Percentiles rank a stretch among this genome's conserved stretches.
These are phyloP conservation scores for Venturia asperata DNA, from an alignment of 2,329 filamentous ascomycete genomes.

Conservation along the genomic window DNA sequence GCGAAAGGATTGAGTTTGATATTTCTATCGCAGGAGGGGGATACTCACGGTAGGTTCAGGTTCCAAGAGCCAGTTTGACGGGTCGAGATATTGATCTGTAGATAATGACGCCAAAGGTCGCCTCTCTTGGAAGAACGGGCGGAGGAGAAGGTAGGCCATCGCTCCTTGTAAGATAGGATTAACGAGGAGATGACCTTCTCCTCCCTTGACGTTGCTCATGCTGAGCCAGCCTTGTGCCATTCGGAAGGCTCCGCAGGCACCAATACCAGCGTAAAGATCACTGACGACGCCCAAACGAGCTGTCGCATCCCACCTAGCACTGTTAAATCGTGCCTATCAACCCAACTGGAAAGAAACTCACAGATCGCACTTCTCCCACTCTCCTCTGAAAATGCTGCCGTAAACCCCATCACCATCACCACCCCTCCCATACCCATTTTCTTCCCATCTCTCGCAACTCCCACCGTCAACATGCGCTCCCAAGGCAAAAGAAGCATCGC, in stretches of 20 bases:
- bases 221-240: slow-evolving; percentile 87
- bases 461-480: slow-evolving; percentile 53
- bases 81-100: slow-evolving; percentile 40
- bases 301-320: slow-evolving; percentile 58
- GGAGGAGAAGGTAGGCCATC: slow-evolving; percentile 71
- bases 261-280: slow-evolving; percentile 73
- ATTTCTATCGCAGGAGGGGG: neutral
- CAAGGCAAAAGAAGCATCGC: slow-evolving; percentile 44
- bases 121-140: slow-evolving; percentile 69
- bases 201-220: slow-evolving; percentile 64
- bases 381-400: slow-evolving; percentile 61
- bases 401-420: slow-evolving; percentile 50
- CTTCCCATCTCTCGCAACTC: slow-evolving; percentile 46
- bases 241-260: slow-evolving; percentile 76
- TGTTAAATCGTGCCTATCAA: neutral
- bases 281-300: slow-evolving; percentile 60
- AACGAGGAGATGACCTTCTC: slow-evolving; percentile 73
- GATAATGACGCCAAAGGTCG: slow-evolving; percentile 30
- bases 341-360: neutral
- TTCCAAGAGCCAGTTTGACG: slow-evolving; percentile 56
- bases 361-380: slow-evolving; percentile 75
- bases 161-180: slow-evolving; percentile 70
- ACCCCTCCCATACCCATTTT: slow-evolving; percentile 52
- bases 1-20: slow-evolving; percentile 20
- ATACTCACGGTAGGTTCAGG: slow-evolving; percentile 16